These are phyloP conservation scores for Epithele typhae DNA, from an alignment of 768 basidiomycete species.

Conservation along the genomic window DNA sequence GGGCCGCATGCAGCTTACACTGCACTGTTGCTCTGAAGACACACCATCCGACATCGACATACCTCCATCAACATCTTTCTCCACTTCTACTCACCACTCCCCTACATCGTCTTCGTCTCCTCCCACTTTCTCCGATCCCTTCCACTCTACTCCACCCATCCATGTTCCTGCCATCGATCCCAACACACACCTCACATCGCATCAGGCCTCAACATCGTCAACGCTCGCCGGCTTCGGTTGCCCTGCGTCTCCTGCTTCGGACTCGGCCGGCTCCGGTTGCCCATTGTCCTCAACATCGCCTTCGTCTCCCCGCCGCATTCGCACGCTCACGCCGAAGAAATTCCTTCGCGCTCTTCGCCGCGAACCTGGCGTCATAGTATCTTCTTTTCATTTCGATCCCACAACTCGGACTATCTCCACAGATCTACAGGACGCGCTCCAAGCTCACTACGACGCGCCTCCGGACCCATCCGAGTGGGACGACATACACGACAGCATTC, in stretches of 20 bases:
- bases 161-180: no score
- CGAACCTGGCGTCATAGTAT: constrained; percentile 18
- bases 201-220: background rate
- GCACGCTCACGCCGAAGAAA: no score
- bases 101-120: no score
- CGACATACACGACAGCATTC: background rate
- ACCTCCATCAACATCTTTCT: no score
- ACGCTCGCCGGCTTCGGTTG: background rate
- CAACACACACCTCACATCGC: background rate
- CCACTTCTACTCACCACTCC: no score
- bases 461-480: background rate
- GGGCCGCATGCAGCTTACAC: constrained; percentile 24
- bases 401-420: background rate
- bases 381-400: background rate
- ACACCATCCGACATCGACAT: no score
- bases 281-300: no score
- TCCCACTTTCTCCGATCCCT: background rate
- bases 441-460: background rate
- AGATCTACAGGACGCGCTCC: background rate
- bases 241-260: background rate
- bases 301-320: no score
- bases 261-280: background rate
- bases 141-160: no score
- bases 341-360: background rate
- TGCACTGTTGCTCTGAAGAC: constrained; percentile 4